Base-by-base conservation (phyloP, 805 yeast species). In the Saccharomyces kudriavzevii region DNA sequence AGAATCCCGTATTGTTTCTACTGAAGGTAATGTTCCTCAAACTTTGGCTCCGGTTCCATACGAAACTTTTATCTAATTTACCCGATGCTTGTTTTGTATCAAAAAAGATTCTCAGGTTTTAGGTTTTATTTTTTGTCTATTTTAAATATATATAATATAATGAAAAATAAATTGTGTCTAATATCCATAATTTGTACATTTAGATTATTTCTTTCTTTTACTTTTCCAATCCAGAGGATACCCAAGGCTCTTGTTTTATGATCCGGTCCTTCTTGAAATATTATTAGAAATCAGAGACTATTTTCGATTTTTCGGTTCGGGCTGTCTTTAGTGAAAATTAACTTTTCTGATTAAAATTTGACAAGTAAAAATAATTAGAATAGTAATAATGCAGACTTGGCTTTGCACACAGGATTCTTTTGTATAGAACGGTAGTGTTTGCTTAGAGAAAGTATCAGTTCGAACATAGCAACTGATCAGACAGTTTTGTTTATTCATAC, bases 11-110 rank as follows among this genome's bases (percentile, higher is more conserved):
- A 78, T 85, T 70, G 86, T 94, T 71, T 74, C 91, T 59, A 84
- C 96, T 70, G 82, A 78, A 72, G 84, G 83, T 72, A 84, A 85
- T 80, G 79, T 82, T 70, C 97, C 98, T 72, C 96, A 91, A 78
- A 91, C 97, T 71, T 85, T 94, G 79, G 94, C 97, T 74, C 98
- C 99, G 79, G 91, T 89, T 81, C 87, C 99, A 75, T 94, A 94
- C 87, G 99, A 94, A 84, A 94, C 99, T 75, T 92, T 85, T 87
- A 94, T 94, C 82, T 94, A 90, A 87, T 55, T 71, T 60, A 58
- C 57, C 54, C 58, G 59, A 48, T 40, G 17, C 13, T 35, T 22
- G 43, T 31, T 49, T 49, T 49, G 43, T 49, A 40, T 25, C 17
- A n/a, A 8, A 45, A 45, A 45, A 45, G 29, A 25, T 26, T 45